Base-by-base conservation (phyloP, 129 eudicot species). In the Flaveria brownii region DNA sequence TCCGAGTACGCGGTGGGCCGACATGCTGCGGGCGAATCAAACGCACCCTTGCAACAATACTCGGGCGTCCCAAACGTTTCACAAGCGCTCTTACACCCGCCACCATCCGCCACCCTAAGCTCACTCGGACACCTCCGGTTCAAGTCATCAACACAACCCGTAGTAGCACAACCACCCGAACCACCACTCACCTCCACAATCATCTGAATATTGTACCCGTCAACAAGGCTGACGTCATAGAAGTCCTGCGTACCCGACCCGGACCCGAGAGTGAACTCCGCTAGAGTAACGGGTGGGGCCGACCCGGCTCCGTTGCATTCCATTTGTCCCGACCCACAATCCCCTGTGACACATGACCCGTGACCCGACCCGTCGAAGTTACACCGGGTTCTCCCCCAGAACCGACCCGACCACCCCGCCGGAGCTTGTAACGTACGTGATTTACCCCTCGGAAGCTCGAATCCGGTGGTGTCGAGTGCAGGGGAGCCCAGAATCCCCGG, bases 181-280 rank as follows among this genome's bases (percentile, higher is more conserved):
- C 91, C 91, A 18, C 96, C 86, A 10, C 71, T 85, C 50, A 36
- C 89, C 15, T 85, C 91, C 54, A 89, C 91, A 11, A 84, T 45
- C 84, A 89, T 77, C 41, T 87, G 91, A 8, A 89, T 51, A 62
- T 89, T 89, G 81, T 89, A 89, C 13, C 96, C 96, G 22, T 89
- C 96, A 12, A 89, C 96, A 9, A 89, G 86, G 84, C 96, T 89
- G 78, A 89, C 96, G 78, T 89, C 96, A 33, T 89, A 89, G 64
- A 89, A 89, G 50, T 89, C 96, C 80, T 84, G 84, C 0, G 78
- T 52, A 45, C 81, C 80, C 13, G 64, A 50, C 41, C 85, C 91
- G 1, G 91, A 82, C 6, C 95, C 95, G 50, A 89, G 95, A 1
- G 95, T 89, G 80, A 89, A 86, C 75, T 89, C 95, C 12, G 91